Evolutionary conservation across 176 grass and related monocot species (phyloP), one percentile per base, ranked within the genome.

Genomic region (Typha latifolia): DNA sequence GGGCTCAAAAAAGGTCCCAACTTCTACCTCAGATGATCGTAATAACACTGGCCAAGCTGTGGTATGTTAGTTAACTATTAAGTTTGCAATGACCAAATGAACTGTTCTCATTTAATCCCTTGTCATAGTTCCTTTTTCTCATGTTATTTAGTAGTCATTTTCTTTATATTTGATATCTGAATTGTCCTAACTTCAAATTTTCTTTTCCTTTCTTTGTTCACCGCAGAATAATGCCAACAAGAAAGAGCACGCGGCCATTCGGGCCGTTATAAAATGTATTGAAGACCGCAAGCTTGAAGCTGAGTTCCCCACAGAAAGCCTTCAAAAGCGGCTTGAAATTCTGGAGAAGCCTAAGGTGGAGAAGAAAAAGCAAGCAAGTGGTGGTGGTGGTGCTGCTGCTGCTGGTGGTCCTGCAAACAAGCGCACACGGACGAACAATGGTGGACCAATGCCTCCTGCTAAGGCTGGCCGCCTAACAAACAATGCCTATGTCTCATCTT

Each of bases 231-330:
- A 81, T 68, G 74, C 68, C 11, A 74, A 82, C 49, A 83, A 86
- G 76, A 96, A 91, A 67, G 87, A 91, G 77, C 91, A 96, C 15
- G 82, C 80, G 6, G 84, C 77, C 0, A 32, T 96, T 8, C 69
- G 91, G 12, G 87, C 91, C 74, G 87, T 86, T 18, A 96, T 96
- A 57, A 96, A 96, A 77, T 96, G 91, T 66, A 85, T 96, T 48
- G 87, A 96, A 73, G 91, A 96, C 49, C 91, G 66, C 70, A 91
- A 91, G 37, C 82, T 96, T 5, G 84, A 96, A 66, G 79, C 91
- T 22, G 87, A 91, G 62, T 91, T 91, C 76, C 77, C 91, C 43
- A 49, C 77, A 27, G 79, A 82, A 23, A 79, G 79, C 69, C 87
- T 96, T 50, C 82, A 76, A 62, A 96, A 85, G 77, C 84, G 81